These are phyloP conservation scores for Leptographium flavum DNA, from an alignment of 2,329 filamentous ascomycete genomes.

Conservation along the genomic window DNA sequence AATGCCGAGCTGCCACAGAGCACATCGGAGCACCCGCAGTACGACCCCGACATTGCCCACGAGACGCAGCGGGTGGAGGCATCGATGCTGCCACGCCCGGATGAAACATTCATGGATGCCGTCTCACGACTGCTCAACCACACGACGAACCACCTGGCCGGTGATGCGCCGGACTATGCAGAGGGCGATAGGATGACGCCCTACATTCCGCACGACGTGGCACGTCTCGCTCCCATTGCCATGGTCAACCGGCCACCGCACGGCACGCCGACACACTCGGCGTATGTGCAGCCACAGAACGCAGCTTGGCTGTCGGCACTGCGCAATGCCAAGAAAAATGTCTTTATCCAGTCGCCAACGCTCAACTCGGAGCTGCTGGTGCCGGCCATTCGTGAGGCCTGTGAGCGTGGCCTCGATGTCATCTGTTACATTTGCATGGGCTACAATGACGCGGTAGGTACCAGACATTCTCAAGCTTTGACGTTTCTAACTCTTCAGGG, in stretches of 20 bases:
- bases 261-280: constrained; percentile 46
- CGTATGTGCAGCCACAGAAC: constrained; percentile 56
- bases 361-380: constrained; percentile 58
- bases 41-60: constrained; percentile 43
- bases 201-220: constrained; percentile 40
- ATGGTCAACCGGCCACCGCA: constrained; percentile 56
- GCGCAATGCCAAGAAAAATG: constrained; percentile 42
- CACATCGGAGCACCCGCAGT: constrained; percentile 44
- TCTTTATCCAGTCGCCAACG: constrained; percentile 72
- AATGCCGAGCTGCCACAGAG: constrained; percentile 33
- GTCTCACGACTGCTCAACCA: constrained; percentile 54
- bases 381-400: constrained; percentile 46
- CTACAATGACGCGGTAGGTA: constrained; percentile 54
- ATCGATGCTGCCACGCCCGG: constrained; percentile 32
- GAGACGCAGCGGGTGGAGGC: constrained; percentile 51
- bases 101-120: constrained; percentile 41
- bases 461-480: not conserved
- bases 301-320: constrained; percentile 59
- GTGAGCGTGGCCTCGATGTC: constrained; percentile 52
- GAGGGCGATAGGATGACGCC: constrained; percentile 48
- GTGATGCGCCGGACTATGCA: constrained; percentile 38
- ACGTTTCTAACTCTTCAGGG: constrained; percentile 28
- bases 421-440: constrained; percentile 61
- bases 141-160: constrained; percentile 34
- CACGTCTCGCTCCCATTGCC: constrained; percentile 52